phyloP scores from a whole-genome alignment of 305 asterid species.

The Solanum hybrid region DNA sequence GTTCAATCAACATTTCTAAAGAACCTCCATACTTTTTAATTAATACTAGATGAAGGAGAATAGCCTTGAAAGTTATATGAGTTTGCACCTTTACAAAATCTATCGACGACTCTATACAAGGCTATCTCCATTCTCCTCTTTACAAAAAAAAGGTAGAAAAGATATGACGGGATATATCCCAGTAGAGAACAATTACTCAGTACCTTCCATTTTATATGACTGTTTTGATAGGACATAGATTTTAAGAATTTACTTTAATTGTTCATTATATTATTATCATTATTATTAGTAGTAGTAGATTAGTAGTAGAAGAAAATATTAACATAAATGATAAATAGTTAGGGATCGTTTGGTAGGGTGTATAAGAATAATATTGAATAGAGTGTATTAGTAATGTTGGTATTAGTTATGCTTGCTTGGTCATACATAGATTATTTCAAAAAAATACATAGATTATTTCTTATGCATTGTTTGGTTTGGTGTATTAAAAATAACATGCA shows the following conservation, averaged over 20 bases:
- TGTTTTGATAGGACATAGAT: neutral
- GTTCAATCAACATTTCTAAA: neutral
- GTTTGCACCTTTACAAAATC: neutral
- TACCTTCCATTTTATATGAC: neutral
- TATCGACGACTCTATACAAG: neutral
- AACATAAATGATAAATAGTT: neutral
- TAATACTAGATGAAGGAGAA: neutral
- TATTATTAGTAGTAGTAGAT: neutral
- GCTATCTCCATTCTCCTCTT: neutral
- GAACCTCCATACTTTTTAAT: neutral
- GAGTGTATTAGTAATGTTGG: neutral
- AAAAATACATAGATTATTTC: neutral
- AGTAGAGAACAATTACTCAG: neutral
- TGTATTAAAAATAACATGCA: neutral
- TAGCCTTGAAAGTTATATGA: neutral
- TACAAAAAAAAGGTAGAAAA: neutral
- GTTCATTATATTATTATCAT: neutral
- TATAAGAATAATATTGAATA: neutral
- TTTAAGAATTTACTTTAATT: neutral
- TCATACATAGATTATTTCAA: neutral
- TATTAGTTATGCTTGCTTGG: neutral
- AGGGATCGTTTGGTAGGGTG: neutral
- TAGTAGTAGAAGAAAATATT: neutral
- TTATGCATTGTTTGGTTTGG: neutral
- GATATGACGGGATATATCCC: neutral